Base-by-base conservation (phyloP, 2,329 filamentous ascomycete species). In the Aspergillus jensenii region DNA sequence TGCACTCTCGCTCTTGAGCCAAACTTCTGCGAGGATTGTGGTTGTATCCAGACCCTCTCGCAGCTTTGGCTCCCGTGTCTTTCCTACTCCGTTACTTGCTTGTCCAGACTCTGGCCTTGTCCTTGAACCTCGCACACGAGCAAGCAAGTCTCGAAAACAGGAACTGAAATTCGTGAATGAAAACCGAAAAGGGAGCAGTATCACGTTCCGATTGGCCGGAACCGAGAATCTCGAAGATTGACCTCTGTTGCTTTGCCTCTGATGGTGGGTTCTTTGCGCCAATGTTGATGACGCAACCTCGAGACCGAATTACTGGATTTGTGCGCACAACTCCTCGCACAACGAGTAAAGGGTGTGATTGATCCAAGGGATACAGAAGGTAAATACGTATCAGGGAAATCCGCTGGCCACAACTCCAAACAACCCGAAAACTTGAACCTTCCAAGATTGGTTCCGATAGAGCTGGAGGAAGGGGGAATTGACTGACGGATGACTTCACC, bases 401-500 rank as follows among this genome's bases (percentile, higher is more conserved):
- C 43, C 21, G 25, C 17, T 23, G 27, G 41, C 47, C 19, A 21
- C 51, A 17, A 43, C 51, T 46, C 39, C 41, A 35, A 35, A 46
- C 31, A 40, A n/a, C 33, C 15, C 43, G 33, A 15, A 37, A 25
- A 21, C 45, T 40, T 15, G 21, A 15, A n/a, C 25, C n/a, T 46
- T 53, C 41, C 51, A 50, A 49, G 45, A 56, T 52, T 31, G 45
- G 44, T 45, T 46, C 41, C 23, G 56, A 55, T 46, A 19, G 14
- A 41, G 23, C 41, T 48, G 40, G 27, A 46, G 23, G 23, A 43
- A 33, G 50, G 39, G 50, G 35, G 35, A 43, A 41, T 40, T 52
- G 54, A 55, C 56, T 51, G 25, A 57, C 54, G 55, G 59, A 73
- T 72, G 71, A 74, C 69, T 71, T 74, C 72, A 74, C 69, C 66